phyloP scores from a whole-genome alignment of 2,329 filamentous ascomycete genomes.

The Fusarium luffae region DNA sequence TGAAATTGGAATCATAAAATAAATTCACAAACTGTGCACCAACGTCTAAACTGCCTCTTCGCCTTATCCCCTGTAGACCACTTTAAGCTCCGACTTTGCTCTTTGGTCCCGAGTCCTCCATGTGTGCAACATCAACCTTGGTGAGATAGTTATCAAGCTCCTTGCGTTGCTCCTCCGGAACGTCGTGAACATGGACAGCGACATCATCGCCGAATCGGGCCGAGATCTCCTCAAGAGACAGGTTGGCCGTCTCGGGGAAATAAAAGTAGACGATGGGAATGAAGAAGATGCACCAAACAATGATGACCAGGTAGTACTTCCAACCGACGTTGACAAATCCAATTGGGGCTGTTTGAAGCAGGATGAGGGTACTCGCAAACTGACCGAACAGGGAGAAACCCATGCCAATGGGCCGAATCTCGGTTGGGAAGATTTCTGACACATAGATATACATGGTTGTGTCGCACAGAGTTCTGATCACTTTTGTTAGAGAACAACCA shows the following conservation, averaged over 20 bases:
- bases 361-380: conserved; percentile 58
- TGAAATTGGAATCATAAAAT: too few species aligned
- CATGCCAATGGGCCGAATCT: conserved; percentile 63
- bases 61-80: too few species aligned
- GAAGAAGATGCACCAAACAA: conserved; percentile 52
- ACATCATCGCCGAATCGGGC: conserved; percentile 59
- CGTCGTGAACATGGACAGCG: conserved; percentile 57
- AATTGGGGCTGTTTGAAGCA: conserved; percentile 55
- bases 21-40: too few species aligned
- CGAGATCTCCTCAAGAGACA: conserved; percentile 57
- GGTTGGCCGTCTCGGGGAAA: conserved; percentile 46
- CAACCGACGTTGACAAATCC: conserved; percentile 57
- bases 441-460: conserved; percentile 54
- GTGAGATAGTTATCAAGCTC: not conserved
- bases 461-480: conserved; percentile 49
- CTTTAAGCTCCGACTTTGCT: not conserved
- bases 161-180: conserved; percentile 47
- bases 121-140: not conserved
- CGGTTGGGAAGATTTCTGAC: conserved; percentile 55
- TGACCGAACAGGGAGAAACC: conserved; percentile 62
- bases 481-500: accelerated
- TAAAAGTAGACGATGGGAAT: conserved; percentile 47
- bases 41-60: too few species aligned
- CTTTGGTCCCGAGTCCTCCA: not conserved
- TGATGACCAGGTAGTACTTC: conserved; percentile 62